Evolutionary conservation across 2,329 filamentous ascomycete genomes (phyloP), one percentile per base, ranked within the genome.

Genomic region (Curvularia spicifera): DNA sequence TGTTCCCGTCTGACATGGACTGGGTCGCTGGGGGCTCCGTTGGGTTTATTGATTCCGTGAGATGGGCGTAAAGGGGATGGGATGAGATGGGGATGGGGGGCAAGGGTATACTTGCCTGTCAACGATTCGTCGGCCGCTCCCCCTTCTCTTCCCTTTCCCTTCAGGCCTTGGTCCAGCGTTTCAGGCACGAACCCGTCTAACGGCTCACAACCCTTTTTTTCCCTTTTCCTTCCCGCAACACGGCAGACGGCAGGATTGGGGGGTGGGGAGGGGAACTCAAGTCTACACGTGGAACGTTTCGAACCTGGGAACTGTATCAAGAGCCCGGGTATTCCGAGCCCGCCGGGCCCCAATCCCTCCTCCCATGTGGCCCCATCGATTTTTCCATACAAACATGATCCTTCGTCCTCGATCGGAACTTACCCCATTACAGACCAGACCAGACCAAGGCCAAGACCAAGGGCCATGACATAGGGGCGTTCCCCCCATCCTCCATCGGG

Each of bases 121-220:
- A 26, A 48, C 45, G 45, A 48, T 48, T 48, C 45, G 45, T 26
- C 24, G 24, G 24, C 24, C 6, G 24, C 24, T 6, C 24, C 24
- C 24, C 24, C 24, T 26, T 26, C 24, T 6, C 24, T 26, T 26
- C 24, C 24, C 24, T 26, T 26, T 26, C 24, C 24, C 29, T 20
- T 48, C 35, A 31, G 26, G 29, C 45, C 45, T 48, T 26, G 24
- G 4, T 37, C 18, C 12, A 37, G 20, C 45, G 45, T 48, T 48
- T 48, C 45, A 48, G 45, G 45, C 45, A 48, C 45, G 45, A 48
- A 48, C 18, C 45, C 45, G 45, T 26, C 24, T 31, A 48, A 48
- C 45, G 31, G 45, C 45, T 24, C 31, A 18, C 20, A 13, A 31
- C 29, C 29, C 29, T 31, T 12, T 13, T 29, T 20, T 28, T 33